Percentiles rank a stretch among this genome's conserved stretches.
Evolutionary conservation across 495 filamentous ascomycete species (phyloP).

Genomic region (Halenospora varia): DNA sequence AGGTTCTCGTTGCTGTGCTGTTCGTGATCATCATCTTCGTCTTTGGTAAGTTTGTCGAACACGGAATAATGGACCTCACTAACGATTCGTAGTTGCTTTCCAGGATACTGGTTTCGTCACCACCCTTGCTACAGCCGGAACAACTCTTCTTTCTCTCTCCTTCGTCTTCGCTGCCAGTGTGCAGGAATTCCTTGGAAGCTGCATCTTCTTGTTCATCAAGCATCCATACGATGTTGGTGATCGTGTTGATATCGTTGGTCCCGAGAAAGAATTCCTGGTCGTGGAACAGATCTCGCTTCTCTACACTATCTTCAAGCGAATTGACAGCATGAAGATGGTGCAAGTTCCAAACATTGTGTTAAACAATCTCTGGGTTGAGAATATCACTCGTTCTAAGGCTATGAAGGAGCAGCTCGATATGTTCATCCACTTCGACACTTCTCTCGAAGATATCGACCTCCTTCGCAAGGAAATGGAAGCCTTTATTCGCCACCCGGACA

Average conservation of each 20-base stretch:
- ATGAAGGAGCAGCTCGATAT: conserved; percentile 87
- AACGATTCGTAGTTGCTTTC: conserved; percentile 51
- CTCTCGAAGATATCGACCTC: conserved; percentile 79
- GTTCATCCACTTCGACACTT: conserved; percentile 77
- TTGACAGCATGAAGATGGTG: conserved; percentile 75
- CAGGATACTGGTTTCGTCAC: conserved; percentile 79
- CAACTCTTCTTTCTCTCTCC: conserved; percentile 86
- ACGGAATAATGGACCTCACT: conserved; percentile 23
- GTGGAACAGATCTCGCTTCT: conserved; percentile 94
- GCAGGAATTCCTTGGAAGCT: conserved; percentile 91
- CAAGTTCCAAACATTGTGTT: conserved; percentile 84
- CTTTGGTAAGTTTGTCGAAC: conserved; percentile 54
- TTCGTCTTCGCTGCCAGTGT: conserved; percentile 90
- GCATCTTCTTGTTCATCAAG: conserved; percentile 98
- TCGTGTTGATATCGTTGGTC: conserved; percentile 75
- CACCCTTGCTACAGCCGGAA: conserved; percentile 87
- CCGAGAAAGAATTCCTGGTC: conserved; percentile 60
- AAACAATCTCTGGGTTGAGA: conserved; percentile 90
- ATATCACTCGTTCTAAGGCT: conserved; percentile 80
- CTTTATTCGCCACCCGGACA: conserved; percentile 84
- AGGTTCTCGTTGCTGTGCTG: conserved; percentile 75
- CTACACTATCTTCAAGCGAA: conserved; percentile 86
- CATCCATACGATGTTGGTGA: conserved; percentile 89
- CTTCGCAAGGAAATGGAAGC: conserved; percentile 75
- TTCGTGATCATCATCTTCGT: conserved; percentile 79